phyloP scores from a whole-genome alignment of 352 stramenopile species.

The Globisporangium apiculatum region DNA sequence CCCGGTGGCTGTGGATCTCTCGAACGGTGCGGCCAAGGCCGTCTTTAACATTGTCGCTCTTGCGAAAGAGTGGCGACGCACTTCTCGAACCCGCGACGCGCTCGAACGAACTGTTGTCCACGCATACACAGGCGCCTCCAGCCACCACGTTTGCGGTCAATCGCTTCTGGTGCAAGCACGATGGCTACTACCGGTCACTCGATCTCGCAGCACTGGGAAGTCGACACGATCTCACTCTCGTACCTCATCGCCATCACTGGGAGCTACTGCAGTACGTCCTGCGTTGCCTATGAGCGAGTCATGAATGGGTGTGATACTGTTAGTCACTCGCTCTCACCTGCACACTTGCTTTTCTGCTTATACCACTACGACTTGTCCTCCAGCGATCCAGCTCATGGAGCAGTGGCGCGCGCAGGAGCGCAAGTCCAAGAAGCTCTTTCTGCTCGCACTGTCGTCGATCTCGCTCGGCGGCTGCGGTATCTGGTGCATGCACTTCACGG shows the following conservation, averaged over 20 bases:
- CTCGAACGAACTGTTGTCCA: neutral
- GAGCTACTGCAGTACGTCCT: constrained; percentile 53
- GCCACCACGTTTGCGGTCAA: too few relatives aligned
- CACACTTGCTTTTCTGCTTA: too few relatives aligned
- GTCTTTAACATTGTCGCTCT: too few relatives aligned
- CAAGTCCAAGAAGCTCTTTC: constrained; percentile 22
- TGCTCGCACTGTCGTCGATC: constrained; percentile 34
- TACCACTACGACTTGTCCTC: neutral
- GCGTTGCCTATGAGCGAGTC: too few relatives aligned
- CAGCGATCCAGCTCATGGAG: constrained; percentile 69
- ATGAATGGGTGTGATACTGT: too few relatives aligned
- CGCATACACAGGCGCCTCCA: neutral
- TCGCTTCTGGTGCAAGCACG: neutral
- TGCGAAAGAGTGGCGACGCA: neutral
- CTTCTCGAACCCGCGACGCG: neutral
- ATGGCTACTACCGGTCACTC: constrained; percentile 1
- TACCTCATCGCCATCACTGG: constrained; percentile 51
- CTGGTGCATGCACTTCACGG: constrained; percentile 72
- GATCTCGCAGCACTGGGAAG: constrained; percentile 38
- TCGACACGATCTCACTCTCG: constrained; percentile 31
- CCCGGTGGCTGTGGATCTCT: too few relatives aligned
- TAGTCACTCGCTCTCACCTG: too few relatives aligned
- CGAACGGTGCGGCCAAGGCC: too few relatives aligned
- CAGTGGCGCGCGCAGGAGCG: constrained; percentile 47
- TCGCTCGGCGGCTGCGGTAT: constrained; percentile 55